Evolutionary conservation across 169 alveolate genomes (phyloP), one percentile per base, ranked within the genome.

Genomic region (Eimeria mitis): DNA sequence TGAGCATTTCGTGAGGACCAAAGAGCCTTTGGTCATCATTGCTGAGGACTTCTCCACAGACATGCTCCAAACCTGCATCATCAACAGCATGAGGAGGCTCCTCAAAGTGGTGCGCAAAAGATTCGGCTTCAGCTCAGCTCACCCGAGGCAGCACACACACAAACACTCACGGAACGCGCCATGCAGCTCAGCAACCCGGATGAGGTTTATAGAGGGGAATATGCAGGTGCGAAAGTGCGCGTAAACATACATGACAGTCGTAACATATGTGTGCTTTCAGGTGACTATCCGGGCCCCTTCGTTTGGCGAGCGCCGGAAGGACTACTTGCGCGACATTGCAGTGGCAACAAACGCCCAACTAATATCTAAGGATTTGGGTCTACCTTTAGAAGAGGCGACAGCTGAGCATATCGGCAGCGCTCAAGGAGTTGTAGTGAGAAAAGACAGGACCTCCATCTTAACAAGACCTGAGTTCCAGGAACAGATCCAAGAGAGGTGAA

Each of bases 41-140:
- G 99, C 99, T 1, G 99, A 98, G 76, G 99, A 98, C 91, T 97
- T 98, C 83, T 98, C 98, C 56, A 96, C 98, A 75, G 99, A 98
- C 56, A 98, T 98, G 65, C 96, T 98, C 95, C 99, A 98, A 73
- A 97, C 98, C 5, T 96, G 98, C 90, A 97, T 98, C 78, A 97
- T 98, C 68, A 98, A 98, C 97, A 97, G 98, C 91, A 97, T 98
- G 97, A 96, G 98, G 52, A 98, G 99, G 40, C 97, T 97, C 95
- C 98, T 98, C 88, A 98, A 98, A 97, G 97, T 97, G 95, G 98
- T 97, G 89, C 95, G 96, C 56, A n/a, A 65, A 65, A 42, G 28
- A 42, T 59, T 2, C 16, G 68, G 28, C 28, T 1, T 37, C 54
- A 2, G 42, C 75, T 65, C 75, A 6, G 16, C 34, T 0, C 42